These are phyloP conservation scores for Helicosporidium sp. DNA, from an alignment of 139 green algal species.

Conservation along the genomic window DNA sequence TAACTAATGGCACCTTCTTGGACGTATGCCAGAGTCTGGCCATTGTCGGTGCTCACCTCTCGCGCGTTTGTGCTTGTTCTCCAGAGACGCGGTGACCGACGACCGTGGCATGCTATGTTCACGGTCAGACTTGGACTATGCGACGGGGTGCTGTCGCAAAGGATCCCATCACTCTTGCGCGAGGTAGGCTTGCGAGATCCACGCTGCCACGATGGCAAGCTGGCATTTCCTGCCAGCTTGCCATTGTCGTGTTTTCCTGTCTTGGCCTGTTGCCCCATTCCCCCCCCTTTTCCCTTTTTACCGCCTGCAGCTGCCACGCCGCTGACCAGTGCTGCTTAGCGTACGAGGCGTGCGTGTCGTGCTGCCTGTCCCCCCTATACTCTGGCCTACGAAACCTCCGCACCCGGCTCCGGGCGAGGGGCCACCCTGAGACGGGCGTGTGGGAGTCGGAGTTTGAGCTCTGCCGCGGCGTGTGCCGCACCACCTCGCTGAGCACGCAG, in stretches of 20 bases:
- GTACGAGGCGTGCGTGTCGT: constrained; percentile 62
- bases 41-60: too few species aligned
- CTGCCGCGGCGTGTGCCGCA: constrained; percentile 47
- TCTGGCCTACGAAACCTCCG: too few species aligned
- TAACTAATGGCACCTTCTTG: too few species aligned
- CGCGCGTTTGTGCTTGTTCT: too few species aligned
- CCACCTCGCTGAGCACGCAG: constrained; percentile 39
- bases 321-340: constrained; percentile 47
- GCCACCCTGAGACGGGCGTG: constrained; percentile 28
- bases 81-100: too few species aligned
- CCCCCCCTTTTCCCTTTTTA: not conserved
- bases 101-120: constrained; percentile 37
- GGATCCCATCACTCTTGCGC: constrained; percentile 35
- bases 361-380: constrained; percentile 27
- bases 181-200: too few species aligned
- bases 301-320: constrained; percentile 29
- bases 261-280: not conserved
- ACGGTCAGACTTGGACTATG: constrained; percentile 19
- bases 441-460: constrained; percentile 46
- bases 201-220: too few species aligned
- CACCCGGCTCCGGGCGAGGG: too few species aligned
- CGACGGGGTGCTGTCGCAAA: constrained; percentile 38
- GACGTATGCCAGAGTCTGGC: too few species aligned
- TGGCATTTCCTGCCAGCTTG: too few species aligned
- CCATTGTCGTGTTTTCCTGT: too few species aligned